Evolutionary conservation across 2,329 filamentous ascomycete species (phyloP).

Genomic region (Nigrospora oryzae): DNA sequence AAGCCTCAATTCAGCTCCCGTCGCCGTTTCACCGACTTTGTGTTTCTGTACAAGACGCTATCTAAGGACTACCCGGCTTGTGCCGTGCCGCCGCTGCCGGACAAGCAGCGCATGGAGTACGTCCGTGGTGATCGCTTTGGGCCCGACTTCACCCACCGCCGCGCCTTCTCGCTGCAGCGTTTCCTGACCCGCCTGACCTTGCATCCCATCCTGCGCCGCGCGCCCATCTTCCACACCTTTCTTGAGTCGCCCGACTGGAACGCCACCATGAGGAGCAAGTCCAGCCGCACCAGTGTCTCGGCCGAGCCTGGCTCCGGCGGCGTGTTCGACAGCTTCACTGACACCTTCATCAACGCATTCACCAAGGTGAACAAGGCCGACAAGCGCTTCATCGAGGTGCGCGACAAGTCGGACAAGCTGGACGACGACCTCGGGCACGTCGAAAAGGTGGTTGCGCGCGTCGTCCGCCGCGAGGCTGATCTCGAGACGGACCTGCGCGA

Average conservation of each 20-base stretch:
- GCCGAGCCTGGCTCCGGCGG: slow-evolving; percentile 47
- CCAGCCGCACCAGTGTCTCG: slow-evolving; percentile 51
- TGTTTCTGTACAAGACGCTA: slow-evolving; percentile 90
- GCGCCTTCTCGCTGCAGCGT: slow-evolving; percentile 83
- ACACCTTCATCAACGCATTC: slow-evolving; percentile 95
- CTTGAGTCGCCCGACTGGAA: slow-evolving; percentile 96
- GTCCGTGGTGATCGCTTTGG: slow-evolving; percentile 95
- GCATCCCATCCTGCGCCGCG: slow-evolving; percentile 81
- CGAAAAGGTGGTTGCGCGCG: slow-evolving; percentile 89
- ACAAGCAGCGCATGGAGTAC: slow-evolving; percentile 99
- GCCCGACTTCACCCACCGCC: slow-evolving; percentile 79
- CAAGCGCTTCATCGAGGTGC: slow-evolving; percentile 87
- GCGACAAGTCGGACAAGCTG: slow-evolving; percentile 85
- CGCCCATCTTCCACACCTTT: slow-evolving; percentile 76
- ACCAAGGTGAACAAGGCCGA: slow-evolving; percentile 94
- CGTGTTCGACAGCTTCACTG: slow-evolving; percentile 90
- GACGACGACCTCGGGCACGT: slow-evolving; percentile 90
- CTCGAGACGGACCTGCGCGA: slow-evolving; percentile 84
- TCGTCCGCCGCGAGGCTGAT: slow-evolving; percentile 80
- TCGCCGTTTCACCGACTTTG: slow-evolving; percentile 93
- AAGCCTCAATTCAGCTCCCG: slow-evolving; percentile 71
- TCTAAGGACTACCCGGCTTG: slow-evolving; percentile 81
- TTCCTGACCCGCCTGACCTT: slow-evolving; percentile 81
- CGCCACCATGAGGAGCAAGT: slow-evolving; percentile 78
- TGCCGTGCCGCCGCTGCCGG: slow-evolving; percentile 87